Conservation (phyloP, 768 basidiomycete genomes). For the Kwoniella heveanensis region DNA sequence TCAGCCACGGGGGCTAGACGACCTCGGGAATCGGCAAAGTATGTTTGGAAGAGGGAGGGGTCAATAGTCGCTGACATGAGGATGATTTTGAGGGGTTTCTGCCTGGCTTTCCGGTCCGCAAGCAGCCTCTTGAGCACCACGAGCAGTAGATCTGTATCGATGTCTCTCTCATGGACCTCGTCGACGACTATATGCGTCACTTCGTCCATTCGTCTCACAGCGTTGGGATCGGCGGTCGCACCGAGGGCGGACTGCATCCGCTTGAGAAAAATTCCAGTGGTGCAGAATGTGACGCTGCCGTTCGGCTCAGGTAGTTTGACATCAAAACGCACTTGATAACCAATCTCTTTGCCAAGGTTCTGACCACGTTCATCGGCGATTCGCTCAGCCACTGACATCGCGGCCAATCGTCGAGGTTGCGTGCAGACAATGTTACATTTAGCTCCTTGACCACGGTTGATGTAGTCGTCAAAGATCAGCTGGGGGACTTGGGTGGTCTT, state of each 20-base stretch:
- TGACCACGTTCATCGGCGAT: conserved; percentile 87
- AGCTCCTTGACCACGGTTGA: conserved; percentile 75
- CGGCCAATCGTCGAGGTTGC: conserved; percentile 87
- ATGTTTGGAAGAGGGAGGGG: conserved; percentile 80
- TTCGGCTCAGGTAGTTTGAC: conserved; percentile 72
- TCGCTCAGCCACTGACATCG: conserved; percentile 86
- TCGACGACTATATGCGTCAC: conserved; percentile 91
- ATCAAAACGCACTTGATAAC: conserved; percentile 92
- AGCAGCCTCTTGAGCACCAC: conserved; percentile 84
- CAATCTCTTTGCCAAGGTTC: conserved; percentile 69
- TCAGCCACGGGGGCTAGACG: conserved; percentile 71
- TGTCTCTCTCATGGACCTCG: conserved; percentile 93
- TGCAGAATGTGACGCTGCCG: conserved; percentile 89
- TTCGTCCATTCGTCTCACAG: conserved; percentile 63
- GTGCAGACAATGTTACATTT: conserved; percentile 88
- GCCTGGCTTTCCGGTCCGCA: conserved; percentile 69
- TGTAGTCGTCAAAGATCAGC: conserved; percentile 81
- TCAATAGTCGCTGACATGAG: conserved; percentile 98
- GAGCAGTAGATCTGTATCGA: conserved; percentile 86
- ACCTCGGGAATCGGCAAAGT: conserved; percentile 67
- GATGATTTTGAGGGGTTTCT: conserved; percentile 77
- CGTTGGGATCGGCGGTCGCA: conserved; percentile 44
- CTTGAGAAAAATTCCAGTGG: conserved; percentile 85
- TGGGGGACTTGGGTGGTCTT: conserved; percentile 96
- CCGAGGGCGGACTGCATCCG: conserved; percentile 73